Conservation (phyloP, 129 eudicot genomes). For the Flaveria brownii region DNA sequence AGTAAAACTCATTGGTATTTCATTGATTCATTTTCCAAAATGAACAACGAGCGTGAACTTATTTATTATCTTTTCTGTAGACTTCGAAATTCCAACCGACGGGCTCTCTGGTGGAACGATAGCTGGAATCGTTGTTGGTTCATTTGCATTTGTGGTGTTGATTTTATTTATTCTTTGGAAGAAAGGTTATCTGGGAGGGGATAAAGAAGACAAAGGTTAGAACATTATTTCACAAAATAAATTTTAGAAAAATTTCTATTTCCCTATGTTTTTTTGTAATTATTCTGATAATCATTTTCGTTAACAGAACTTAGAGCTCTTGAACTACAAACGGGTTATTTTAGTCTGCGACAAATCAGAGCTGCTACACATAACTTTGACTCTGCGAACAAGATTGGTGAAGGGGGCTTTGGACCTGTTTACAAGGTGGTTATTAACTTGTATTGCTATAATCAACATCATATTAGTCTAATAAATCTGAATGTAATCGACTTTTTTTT, state of each 20-base stretch:
- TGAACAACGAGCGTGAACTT: not conserved
- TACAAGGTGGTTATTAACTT: slow-evolving; percentile 56
- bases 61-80: slow-evolving; percentile 37
- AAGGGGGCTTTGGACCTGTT: slow-evolving; percentile 96
- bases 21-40: not conserved
- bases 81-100: slow-evolving; percentile 46
- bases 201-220: slow-evolving; percentile 57
- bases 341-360: slow-evolving; percentile 67
- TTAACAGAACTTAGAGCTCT: slow-evolving; percentile 70
- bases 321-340: slow-evolving; percentile 74
- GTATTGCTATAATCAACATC: not conserved
- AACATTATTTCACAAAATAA: not conserved
- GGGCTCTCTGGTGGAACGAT: slow-evolving; percentile 66
- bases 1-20: slow-evolving; percentile 30
- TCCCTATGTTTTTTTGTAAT: not conserved
- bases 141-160: slow-evolving; percentile 43
- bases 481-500: not conserved
- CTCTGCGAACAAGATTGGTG: slow-evolving; percentile 73
- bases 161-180: slow-evolving; percentile 48
- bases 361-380: slow-evolving; percentile 79
- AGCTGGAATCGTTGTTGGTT: slow-evolving; percentile 64
- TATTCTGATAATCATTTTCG: slow-evolving; percentile 10
- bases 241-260: not conserved
- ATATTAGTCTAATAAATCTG: slow-evolving; percentile 11
- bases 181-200: slow-evolving; percentile 55